These are phyloP conservation scores for Fusarium tanahbumbuense DNA, from an alignment of 2,329 filamentous ascomycete species.

Conservation along the genomic window DNA sequence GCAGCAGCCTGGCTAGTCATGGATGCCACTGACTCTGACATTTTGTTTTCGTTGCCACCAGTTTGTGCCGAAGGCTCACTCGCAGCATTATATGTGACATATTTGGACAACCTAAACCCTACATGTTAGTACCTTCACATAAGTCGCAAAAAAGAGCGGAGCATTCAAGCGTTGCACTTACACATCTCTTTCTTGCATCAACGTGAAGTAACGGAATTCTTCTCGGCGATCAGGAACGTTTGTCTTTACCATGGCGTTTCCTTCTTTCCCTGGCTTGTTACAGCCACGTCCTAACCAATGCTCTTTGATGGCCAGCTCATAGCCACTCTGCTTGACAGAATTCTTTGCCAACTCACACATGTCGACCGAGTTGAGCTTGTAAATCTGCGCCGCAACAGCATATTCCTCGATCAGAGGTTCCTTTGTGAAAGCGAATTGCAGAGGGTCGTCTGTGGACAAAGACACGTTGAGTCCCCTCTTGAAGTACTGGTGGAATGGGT, in stretches of 20 bases:
- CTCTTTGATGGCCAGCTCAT: constrained; percentile 88
- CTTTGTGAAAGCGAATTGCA: constrained; percentile 98
- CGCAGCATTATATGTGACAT: constrained; percentile 52
- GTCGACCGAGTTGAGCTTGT: constrained; percentile 95
- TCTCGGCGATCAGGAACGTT: constrained; percentile 95
- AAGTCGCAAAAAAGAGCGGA: not conserved
- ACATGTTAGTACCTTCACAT: constrained; percentile 8
- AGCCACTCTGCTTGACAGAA: constrained; percentile 93
- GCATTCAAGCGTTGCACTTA: constrained; percentile 58
- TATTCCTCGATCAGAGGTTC: constrained; percentile 99
- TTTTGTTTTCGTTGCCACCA: constrained; percentile 25
- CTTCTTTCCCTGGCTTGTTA: constrained; percentile 79
- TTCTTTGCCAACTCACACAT: constrained; percentile 99
- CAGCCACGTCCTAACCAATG: constrained; percentile 89
- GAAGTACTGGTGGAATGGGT: constrained; percentile 96
- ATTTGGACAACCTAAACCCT: constrained; percentile 55
- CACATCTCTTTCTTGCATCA: constrained; percentile 87
- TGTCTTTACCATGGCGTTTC: constrained; percentile 94
- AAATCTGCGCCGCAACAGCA: constrained; percentile 96
- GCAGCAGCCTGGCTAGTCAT: constrained; percentile 14
- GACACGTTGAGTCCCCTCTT: constrained; percentile 94
- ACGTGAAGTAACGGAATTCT: constrained; percentile 87
- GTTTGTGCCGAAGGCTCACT: constrained; percentile 33
- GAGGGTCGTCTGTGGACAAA: constrained; percentile 92
- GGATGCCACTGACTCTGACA: constrained; percentile 35